phyloP scores from a whole-genome alignment of 2,329 filamentous ascomycete species.

The Aspergillus felis region DNA sequence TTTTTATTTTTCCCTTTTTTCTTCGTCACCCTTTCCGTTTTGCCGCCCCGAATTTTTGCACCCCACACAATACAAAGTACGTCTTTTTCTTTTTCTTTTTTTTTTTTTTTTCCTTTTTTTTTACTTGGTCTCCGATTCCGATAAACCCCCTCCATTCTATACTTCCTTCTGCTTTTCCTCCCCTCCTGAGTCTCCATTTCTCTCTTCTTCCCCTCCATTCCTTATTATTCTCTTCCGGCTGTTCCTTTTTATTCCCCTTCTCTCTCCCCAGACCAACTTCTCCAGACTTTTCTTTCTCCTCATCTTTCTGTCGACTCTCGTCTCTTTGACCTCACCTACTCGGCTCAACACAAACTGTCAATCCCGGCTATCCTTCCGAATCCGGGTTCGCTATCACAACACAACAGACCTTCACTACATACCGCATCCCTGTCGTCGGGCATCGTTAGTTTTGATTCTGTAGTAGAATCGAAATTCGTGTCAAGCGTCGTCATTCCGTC shows the following conservation, averaged over 20 bases:
- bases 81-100: conserved; percentile 16
- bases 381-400: background rate
- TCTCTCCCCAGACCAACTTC: conserved; percentile 24
- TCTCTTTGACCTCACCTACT: conserved; percentile 14
- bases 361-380: conserved; percentile 17
- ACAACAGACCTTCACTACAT: conserved; percentile 8
- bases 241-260: conserved; percentile 27
- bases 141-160: conserved; percentile 18
- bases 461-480: background rate
- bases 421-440: background rate
- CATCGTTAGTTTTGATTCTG: background rate
- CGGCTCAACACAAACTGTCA: conserved; percentile 5
- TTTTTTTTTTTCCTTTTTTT: conserved; percentile 13
- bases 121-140: conserved; percentile 22
- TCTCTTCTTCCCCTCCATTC: conserved; percentile 23
- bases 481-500: background rate
- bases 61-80: conserved; percentile 1
- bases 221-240: conserved; percentile 11
- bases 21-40: conserved; percentile 10
- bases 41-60: conserved; percentile 18
- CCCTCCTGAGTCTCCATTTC: conserved; percentile 23
- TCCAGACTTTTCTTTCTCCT: conserved; percentile 22
- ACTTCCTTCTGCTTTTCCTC: conserved; percentile 17
- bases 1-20: conserved; percentile 7
- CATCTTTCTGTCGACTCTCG: conserved; percentile 13